Percentiles rank a stretch among this genome's conserved stretches.
These are phyloP conservation scores for Phytophthora idaei DNA, from an alignment of 352 stramenopile genomes.

Conservation along the genomic window DNA sequence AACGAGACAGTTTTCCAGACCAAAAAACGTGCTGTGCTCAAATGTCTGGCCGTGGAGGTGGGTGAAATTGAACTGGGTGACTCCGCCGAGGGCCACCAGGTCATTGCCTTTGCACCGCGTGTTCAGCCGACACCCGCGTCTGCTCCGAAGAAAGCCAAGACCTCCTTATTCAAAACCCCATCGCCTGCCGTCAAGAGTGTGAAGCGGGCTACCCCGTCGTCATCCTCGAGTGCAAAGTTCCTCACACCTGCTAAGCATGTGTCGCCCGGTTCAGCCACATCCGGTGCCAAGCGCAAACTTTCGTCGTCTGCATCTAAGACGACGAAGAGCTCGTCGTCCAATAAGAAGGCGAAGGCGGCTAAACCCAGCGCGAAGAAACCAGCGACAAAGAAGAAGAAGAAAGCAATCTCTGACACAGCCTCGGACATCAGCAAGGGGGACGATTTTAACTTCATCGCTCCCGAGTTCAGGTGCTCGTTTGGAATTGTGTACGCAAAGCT, in stretches of 20 bases:
- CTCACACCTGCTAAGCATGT: slow-evolving; percentile 36
- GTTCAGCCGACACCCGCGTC: slow-evolving; percentile 17
- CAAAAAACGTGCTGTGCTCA: slow-evolving; percentile 74
- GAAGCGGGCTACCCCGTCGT: slow-evolving; percentile 30
- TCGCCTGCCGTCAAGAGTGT: slow-evolving; percentile 44
- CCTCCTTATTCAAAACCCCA: slow-evolving; percentile 44
- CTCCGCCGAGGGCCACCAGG: slow-evolving; percentile 65
- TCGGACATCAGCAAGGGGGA: slow-evolving; percentile 28
- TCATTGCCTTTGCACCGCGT: slow-evolving; percentile 55
- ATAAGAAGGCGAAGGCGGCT: slow-evolving; percentile 37
- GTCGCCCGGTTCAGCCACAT: slow-evolving; percentile 11
- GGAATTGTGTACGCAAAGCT: slow-evolving; percentile 68
- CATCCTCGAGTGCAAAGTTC: slow-evolving; percentile 23
- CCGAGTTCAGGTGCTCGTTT: slow-evolving; percentile 75
- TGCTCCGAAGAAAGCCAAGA: slow-evolving; percentile 37
- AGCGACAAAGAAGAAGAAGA: slow-evolving; percentile 35
- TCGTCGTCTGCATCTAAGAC: slow-evolving; percentile 31
- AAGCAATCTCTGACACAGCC: slow-evolving; percentile 6
- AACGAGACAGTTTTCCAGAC: slow-evolving; percentile 86
- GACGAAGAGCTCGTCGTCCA: slow-evolving; percentile 19
- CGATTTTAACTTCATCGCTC: slow-evolving; percentile 51
- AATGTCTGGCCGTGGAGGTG: slow-evolving; percentile 59
- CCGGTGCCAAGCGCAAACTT: slow-evolving; percentile 37
- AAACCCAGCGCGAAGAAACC: slow-evolving; percentile 38
- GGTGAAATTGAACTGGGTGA: slow-evolving; percentile 68